Percentiles rank a stretch among this genome's conserved stretches.
These are phyloP conservation scores for Fusarium tjaetaba DNA, from an alignment of 2,329 filamentous ascomycete species.

Conservation along the genomic window DNA sequence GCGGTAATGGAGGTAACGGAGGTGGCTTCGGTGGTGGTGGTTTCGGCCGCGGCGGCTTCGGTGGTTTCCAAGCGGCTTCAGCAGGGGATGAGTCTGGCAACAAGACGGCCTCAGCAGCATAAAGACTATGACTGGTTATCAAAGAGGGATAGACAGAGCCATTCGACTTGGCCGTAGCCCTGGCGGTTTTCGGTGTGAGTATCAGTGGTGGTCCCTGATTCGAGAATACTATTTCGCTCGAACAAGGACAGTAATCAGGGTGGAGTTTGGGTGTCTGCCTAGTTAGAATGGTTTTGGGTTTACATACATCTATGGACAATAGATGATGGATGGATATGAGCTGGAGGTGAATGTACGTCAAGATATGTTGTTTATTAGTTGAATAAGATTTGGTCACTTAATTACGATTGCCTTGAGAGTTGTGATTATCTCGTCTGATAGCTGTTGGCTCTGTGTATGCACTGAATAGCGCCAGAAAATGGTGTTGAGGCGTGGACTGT, in stretches of 20 bases:
- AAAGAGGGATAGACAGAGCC: conserved; percentile 42
- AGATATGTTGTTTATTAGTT: conserved; percentile 27
- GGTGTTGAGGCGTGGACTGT: neutral
- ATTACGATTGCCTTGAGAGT: neutral
- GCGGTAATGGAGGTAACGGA: conserved; percentile 9
- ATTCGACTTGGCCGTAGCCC: conserved; percentile 61
- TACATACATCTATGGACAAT: conserved; percentile 14
- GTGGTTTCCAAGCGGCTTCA: conserved; percentile 32
- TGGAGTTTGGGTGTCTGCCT: conserved; percentile 20
- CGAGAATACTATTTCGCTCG: conserved; percentile 49
- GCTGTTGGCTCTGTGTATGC: neutral
- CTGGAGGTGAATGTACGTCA: conserved; percentile 17
- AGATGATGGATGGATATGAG: conserved; percentile 13
- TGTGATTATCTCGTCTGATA: neutral
- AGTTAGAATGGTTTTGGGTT: conserved; percentile 28
- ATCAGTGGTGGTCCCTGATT: conserved; percentile 61
- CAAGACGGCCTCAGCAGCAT: conserved; percentile 20
- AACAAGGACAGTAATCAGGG: conserved; percentile 55
- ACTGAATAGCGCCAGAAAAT: neutral
- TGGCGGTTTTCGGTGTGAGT: conserved; percentile 59
- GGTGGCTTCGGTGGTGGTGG: neutral
- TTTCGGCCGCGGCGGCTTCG: conserved; percentile 4
- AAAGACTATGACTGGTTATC: conserved; percentile 27
- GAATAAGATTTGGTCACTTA: conserved; percentile 21
- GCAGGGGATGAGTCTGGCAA: conserved; percentile 19